These are phyloP conservation scores for Oxyria digyna DNA, from an alignment of 148 eudicot species.

Conservation along the genomic window DNA sequence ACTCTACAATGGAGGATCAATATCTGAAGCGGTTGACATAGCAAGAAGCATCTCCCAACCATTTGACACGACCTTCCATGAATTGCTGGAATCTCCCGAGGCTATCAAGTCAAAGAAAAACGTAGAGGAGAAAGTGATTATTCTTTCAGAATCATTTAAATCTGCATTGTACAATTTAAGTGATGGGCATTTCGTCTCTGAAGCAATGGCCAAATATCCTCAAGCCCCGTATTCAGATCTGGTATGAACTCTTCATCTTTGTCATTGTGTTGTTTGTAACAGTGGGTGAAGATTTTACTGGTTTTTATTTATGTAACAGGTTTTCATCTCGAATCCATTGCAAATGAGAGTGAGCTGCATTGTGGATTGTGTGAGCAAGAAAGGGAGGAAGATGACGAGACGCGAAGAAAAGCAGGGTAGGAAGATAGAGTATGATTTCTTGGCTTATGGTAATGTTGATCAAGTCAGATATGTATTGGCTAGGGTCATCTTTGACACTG, in stretches of 20 bases:
- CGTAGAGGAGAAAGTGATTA: constrained; percentile 33
- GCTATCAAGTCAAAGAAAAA: constrained; percentile 11
- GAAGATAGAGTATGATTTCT: constrained; percentile 46
- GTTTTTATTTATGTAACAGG: constrained; percentile 42
- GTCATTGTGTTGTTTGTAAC: neutral
- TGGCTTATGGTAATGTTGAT: constrained; percentile 44
- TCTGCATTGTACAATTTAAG: constrained; percentile 44
- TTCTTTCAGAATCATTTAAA: constrained; percentile 41
- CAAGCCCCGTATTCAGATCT: constrained; percentile 74
- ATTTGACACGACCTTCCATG: constrained; percentile 40
- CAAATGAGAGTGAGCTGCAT: constrained; percentile 40
- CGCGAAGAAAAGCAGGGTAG: constrained; percentile 46
- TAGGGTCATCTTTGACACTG: constrained; percentile 67
- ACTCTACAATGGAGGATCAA: constrained; percentile 72
- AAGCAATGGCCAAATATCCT: constrained; percentile 60
- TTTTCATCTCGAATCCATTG: constrained; percentile 45
- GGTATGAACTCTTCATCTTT: constrained; percentile 21
- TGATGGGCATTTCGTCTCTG: constrained; percentile 44
- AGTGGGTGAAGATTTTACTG: neutral
- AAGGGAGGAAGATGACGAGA: constrained; percentile 31
- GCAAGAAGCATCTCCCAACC: constrained; percentile 33
- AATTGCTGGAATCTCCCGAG: constrained; percentile 32
- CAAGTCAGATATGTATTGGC: constrained; percentile 79
- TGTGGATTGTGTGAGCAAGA: constrained; percentile 38
- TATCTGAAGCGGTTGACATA: constrained; percentile 52